A percentile compares a stretch with the other conserved stretches of the same genome.
Conservation (phyloP, 2,329 filamentous ascomycete species). For the Phyllosticta paracitricarpa region DNA sequence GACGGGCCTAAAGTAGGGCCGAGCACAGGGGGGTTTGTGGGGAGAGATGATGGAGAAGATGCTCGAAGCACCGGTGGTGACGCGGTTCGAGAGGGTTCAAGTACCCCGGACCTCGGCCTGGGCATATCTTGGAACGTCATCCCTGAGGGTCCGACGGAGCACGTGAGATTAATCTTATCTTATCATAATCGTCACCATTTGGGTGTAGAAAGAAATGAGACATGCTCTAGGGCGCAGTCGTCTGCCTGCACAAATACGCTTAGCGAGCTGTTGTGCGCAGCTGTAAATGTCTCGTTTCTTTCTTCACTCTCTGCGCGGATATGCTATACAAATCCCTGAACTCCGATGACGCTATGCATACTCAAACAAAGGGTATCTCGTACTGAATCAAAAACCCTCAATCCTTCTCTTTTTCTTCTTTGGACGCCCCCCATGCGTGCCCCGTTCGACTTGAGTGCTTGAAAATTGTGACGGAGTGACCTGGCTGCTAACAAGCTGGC, state of each 20-base stretch:
- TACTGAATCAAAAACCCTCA: constrained; percentile 22
- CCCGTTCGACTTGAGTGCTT: constrained; percentile 26
- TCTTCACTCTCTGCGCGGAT: too few species aligned
- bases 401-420: constrained; percentile 25
- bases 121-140: neutral
- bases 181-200: neutral
- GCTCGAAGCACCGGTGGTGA: neutral
- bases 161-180: neutral
- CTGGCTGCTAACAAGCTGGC: constrained; percentile 18
- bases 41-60: neutral
- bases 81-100: neutral
- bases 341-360: neutral
- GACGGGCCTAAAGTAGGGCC: neutral
- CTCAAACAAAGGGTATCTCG: neutral
- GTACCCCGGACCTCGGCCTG: neutral
- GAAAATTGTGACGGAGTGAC: constrained; percentile 16
- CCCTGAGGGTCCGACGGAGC: neutral
- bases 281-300: too few species aligned
- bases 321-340: neutral
- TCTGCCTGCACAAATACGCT: too few species aligned
- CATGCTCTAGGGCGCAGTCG: too few species aligned
- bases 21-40: neutral
- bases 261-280: too few species aligned
- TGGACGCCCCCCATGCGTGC: constrained; percentile 24
- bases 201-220: neutral